Percentiles rank a stretch among this genome's conserved stretches.
These are phyloP conservation scores for Globisporangium nunn DNA, from an alignment of 352 stramenopile genomes.

Conservation along the genomic window DNA sequence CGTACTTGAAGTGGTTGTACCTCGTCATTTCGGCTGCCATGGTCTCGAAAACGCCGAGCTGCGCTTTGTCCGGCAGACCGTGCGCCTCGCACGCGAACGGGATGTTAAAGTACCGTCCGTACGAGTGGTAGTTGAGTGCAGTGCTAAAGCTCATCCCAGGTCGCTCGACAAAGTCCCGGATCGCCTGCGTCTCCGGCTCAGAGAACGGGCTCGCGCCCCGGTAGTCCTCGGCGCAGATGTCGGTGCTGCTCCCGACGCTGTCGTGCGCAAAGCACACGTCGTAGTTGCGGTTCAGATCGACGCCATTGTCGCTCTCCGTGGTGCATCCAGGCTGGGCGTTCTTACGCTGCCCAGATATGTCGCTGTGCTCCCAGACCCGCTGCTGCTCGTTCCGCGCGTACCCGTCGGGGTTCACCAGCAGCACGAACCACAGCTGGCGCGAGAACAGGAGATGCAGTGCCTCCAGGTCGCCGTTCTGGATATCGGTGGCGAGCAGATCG, in stretches of 20 bases:
- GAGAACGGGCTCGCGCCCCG: slow-evolving; percentile 62
- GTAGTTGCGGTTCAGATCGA: slow-evolving; percentile 85
- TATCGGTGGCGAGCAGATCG: slow-evolving; percentile 55
- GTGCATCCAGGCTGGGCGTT: slow-evolving; percentile 40
- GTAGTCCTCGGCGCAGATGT: slow-evolving; percentile 72
- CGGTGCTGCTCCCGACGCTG: slow-evolving; percentile 48
- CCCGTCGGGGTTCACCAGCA: slow-evolving; percentile 79
- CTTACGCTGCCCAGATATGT: slow-evolving; percentile 55
- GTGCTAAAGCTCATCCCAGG: slow-evolving; percentile 41
- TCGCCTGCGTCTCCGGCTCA: slow-evolving; percentile 72
- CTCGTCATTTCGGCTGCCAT: slow-evolving; percentile 64
- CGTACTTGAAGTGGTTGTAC: slow-evolving; percentile 72
- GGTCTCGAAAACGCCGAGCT: slow-evolving; percentile 34
- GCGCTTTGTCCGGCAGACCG: slow-evolving; percentile 24
- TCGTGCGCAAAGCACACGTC: slow-evolving; percentile 71
- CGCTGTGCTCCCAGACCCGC: slow-evolving; percentile 37
- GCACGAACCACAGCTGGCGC: slow-evolving; percentile 78
- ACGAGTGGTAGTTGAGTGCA: slow-evolving; percentile 82
- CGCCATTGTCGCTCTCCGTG: slow-evolving; percentile 32
- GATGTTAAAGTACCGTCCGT: slow-evolving; percentile 78
- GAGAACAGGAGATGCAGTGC: slow-evolving; percentile 47
- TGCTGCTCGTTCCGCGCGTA: slow-evolving; percentile 71
- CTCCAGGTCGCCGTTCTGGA: slow-evolving; percentile 49
- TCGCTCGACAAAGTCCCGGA: slow-evolving; percentile 57
- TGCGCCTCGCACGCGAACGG: slow-evolving; percentile 74